phyloP scores from a whole-genome alignment of 164 flowering plant species.

The Platanus orientalis region DNA sequence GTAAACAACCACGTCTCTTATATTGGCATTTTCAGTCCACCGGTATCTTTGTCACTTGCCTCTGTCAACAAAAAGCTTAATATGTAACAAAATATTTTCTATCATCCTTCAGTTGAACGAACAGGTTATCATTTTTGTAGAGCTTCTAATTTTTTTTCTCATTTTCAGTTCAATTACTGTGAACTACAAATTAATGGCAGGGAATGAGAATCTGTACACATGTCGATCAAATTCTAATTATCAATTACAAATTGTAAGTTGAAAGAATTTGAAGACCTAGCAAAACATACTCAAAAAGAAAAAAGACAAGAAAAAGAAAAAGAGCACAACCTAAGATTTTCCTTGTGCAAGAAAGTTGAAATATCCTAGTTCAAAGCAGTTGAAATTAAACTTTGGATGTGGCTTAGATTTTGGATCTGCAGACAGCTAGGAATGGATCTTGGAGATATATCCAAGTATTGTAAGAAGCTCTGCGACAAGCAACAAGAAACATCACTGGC shows the following conservation, averaged over 20 bases:
- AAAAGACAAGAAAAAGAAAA: too few relatives aligned
- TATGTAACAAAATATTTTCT: not conserved
- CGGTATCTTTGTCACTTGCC: slow-evolving; percentile 16
- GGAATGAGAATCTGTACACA: too few relatives aligned
- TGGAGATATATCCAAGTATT: not conserved
- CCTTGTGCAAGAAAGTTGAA: not conserved
- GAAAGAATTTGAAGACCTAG: not conserved
- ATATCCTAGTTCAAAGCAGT: not conserved
- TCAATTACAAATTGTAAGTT: not conserved
- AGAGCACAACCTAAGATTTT: too few relatives aligned
- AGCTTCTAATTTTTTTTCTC: too few relatives aligned
- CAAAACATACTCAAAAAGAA: too few relatives aligned
- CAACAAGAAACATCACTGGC: not conserved
- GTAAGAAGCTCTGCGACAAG: not conserved
- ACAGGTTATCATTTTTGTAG: slow-evolving; percentile 6
- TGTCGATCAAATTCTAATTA: too few relatives aligned
- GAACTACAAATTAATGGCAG: too few relatives aligned
- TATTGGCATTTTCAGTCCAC: slow-evolving; percentile 8
- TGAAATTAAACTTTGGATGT: not conserved
- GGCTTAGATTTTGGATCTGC: not conserved
- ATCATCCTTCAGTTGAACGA: slow-evolving; percentile 4
- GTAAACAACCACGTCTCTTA: slow-evolving; percentile 15
- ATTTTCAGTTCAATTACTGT: too few relatives aligned
- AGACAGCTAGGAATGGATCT: slow-evolving; percentile 1
- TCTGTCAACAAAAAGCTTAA: slow-evolving; percentile 16